These are phyloP conservation scores for Hypoxylon sp. DNA, from an alignment of 2,329 filamentous ascomycete genomes.

Conservation along the genomic window DNA sequence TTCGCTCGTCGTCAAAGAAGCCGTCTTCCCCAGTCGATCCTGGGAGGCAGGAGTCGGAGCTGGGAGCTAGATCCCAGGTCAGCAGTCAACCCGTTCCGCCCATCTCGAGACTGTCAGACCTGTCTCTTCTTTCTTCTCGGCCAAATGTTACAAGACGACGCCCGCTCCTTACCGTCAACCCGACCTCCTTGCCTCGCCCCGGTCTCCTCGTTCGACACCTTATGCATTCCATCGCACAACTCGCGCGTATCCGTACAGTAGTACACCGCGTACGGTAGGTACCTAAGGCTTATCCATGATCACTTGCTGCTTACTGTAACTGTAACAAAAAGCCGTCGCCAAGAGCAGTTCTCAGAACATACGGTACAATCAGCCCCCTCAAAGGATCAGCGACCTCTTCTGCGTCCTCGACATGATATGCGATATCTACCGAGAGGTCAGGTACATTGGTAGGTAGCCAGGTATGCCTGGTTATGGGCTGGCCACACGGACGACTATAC, in stretches of 20 bases:
- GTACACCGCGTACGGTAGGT: too few relatives aligned
- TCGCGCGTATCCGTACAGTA: too few relatives aligned
- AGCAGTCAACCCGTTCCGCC: too few relatives aligned
- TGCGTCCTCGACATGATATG: constrained; percentile 15
- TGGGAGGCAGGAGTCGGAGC: background rate
- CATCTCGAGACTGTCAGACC: background rate
- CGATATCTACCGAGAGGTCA: constrained; percentile 26
- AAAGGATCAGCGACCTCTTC: constrained; percentile 21
- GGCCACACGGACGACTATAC: background rate
- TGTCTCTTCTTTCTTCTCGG: constrained; percentile 13
- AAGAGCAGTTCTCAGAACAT: constrained; percentile 9
- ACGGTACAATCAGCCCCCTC: constrained; percentile 13
- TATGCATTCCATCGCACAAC: constrained; percentile 18
- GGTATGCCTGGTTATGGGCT: constrained; percentile 3
- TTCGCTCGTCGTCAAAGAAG: constrained; percentile 16
- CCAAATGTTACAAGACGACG: constrained; percentile 20
- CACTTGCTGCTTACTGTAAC: constrained; percentile 34
- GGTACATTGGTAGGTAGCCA: too few relatives aligned
- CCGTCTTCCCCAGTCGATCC: constrained; percentile 10
- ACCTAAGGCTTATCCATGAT: constrained; percentile 23
- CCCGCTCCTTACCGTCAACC: constrained; percentile 14
- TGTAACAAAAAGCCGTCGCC: constrained; percentile 18
- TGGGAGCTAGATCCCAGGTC: too few relatives aligned
- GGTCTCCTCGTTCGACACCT: constrained; percentile 8
- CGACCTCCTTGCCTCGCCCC: background rate